Conservation (phyloP, 768 basidiomycete species). For the Lenzites betulinus region DNA sequence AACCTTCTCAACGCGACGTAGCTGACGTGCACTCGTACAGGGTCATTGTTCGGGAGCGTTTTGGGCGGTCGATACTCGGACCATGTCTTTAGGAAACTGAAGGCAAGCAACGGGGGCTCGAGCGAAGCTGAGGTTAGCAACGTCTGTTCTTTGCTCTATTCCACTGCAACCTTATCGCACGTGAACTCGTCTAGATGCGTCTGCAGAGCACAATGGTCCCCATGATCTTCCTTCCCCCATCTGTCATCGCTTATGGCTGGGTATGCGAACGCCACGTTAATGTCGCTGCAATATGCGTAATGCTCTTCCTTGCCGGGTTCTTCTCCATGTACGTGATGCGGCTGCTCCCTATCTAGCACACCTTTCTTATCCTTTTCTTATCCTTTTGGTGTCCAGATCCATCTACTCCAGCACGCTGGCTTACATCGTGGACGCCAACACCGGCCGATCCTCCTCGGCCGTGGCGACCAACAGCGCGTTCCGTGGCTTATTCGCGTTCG, state of each 20-base stretch:
- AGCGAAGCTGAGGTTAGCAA: constrained; percentile 63
- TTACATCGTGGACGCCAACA: constrained; percentile 86
- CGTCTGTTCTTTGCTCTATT: not conserved
- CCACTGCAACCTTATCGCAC: not conserved
- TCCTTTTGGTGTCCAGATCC: constrained; percentile 36
- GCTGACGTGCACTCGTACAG: constrained; percentile 27
- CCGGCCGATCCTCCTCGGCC: constrained; percentile 75
- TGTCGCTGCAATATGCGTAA: constrained; percentile 67
- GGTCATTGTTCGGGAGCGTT: constrained; percentile 54
- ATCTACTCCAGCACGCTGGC: constrained; percentile 74
- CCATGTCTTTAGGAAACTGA: constrained; percentile 43
- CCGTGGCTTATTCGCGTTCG: constrained; percentile 67
- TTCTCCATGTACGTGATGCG: constrained; percentile 63
- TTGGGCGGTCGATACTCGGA: constrained; percentile 64
- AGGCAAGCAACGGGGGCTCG: constrained; percentile 45
- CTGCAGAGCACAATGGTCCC: constrained; percentile 61
- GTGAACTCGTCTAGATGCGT: constrained; percentile 57
- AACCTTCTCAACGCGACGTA: not conserved
- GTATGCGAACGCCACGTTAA: constrained; percentile 61
- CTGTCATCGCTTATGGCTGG: constrained; percentile 76
- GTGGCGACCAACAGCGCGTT: constrained; percentile 77
- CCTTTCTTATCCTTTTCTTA: not conserved
- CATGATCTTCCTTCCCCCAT: constrained; percentile 60
- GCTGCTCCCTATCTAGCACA: not conserved
- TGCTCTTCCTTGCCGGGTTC: constrained; percentile 74